Percentiles rank a stretch among this genome's conserved stretches.
Conservation (phyloP, 148 eudicot genomes). For the Chenopodium quinoa region DNA sequence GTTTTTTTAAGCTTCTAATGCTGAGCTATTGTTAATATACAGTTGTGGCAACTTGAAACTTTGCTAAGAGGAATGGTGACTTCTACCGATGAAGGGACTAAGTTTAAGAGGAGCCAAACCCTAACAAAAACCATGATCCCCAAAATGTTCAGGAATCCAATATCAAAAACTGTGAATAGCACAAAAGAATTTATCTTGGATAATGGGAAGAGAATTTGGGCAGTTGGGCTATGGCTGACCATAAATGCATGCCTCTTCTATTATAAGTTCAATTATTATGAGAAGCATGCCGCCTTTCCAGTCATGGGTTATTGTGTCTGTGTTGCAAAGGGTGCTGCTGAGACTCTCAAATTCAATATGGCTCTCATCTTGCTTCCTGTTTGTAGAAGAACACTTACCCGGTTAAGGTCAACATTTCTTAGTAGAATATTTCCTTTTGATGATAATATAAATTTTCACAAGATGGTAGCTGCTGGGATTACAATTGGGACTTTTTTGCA, state of each 20-base stretch:
- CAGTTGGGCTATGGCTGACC: conserved; percentile 50
- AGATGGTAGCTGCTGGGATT: conserved; percentile 62
- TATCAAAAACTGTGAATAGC: conserved; percentile 46
- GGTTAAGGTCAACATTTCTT: conserved; percentile 69
- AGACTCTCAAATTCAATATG: conserved; percentile 91
- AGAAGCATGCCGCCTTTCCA: conserved; percentile 33
- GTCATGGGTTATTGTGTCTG: conserved; percentile 85
- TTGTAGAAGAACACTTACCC: conserved; percentile 83
- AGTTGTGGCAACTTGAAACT: conserved; percentile 98
- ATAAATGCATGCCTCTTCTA: conserved; percentile 52
- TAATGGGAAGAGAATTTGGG: conserved; percentile 83
- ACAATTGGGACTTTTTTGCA: conserved; percentile 55
- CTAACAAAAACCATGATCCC: conserved; percentile 89
- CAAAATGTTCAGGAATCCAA: conserved; percentile 47
- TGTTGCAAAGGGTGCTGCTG: conserved; percentile 84
- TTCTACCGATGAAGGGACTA: conserved; percentile 43
- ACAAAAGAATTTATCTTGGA: conserved; percentile 52
- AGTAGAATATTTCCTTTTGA: conserved; percentile 66
- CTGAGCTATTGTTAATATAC: conserved; percentile 10
- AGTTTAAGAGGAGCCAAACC: conserved; percentile 42
- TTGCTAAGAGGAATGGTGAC: conserved; percentile 68
- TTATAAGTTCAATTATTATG: conserved; percentile 54
- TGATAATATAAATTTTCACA: conserved; percentile 96
- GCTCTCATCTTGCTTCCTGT: conserved; percentile 88
- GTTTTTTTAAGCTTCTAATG: background rate